Base-by-base conservation (phyloP, 768 basidiomycete species). In the Tylopilus subfusipes region DNA sequence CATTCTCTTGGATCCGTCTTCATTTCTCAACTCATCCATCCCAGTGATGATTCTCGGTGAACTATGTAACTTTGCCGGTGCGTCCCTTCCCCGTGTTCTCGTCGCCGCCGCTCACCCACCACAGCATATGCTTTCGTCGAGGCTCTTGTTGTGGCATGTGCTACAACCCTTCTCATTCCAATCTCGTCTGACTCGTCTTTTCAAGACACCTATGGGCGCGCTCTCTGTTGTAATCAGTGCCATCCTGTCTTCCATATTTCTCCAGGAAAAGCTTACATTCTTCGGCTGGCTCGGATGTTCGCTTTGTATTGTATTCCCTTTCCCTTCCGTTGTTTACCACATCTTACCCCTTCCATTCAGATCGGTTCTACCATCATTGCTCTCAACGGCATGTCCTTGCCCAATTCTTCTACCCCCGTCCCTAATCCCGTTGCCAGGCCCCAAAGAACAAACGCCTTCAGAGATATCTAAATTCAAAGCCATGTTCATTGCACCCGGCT, bases 271-370 rank as follows among this genome's bases (percentile, higher is more conserved):
- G 50, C 81, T 99, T 42, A 90, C 86, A 33, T 92, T 98, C 72
- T 98, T 99, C 68, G 96, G 97, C 46, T 98, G 95, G 94, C 78
- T 98, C 57, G 96, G 94, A 19, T 97, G 94, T 70, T 82, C 75
- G 16, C 80, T 98, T 18, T 96, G 93, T 72, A 92, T 98, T 65
- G 87, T 93, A 63, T 64, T 91, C 73, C 34, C 13, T 14, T 27
- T 33, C 5, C 43, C n/a, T 30, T n/a, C 19, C 10, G 0, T 42
- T 56, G 42, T 42, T 18, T 18, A 9, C 22, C 42, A 8, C 45
- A 8, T 45, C 50, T 55, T 22, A 59, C 31, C 29, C 29, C 16
- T 16, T 11, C 44, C 48, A 9, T 27, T 13, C 59, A 89, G 87
- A 76, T 94, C 54, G 92, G 93, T 38, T 90, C 91, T 18, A 81